Conservation (phyloP, 257 asterid species). For the Solanum medicagineum region DNA sequence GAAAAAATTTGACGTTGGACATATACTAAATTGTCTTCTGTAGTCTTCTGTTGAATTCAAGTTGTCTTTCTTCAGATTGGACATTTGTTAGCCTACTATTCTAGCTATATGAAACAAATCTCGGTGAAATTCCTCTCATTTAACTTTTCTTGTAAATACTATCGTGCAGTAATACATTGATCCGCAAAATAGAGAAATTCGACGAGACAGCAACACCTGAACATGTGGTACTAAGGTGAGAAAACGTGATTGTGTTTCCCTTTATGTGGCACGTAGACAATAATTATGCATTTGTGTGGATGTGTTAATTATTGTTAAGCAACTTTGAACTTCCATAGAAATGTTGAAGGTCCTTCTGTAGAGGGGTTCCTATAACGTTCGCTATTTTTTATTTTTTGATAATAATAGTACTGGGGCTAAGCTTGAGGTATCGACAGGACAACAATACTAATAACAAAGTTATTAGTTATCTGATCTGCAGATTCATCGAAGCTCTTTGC, state of each 20-base stretch:
- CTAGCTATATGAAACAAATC: not conserved
- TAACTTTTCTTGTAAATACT: not conserved
- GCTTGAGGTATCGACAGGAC: not conserved
- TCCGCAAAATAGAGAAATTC: conserved; percentile 49
- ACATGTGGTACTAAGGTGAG: conserved; percentile 47
- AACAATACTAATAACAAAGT: not conserved
- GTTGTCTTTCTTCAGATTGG: not conserved
- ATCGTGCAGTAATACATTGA: conserved; percentile 52
- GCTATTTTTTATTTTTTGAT: not conserved
- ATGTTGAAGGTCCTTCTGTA: not conserved
- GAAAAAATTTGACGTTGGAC: not conserved
- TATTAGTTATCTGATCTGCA: not conserved
- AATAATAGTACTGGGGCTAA: not conserved
- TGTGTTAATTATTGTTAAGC: not conserved
- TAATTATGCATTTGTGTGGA: not conserved
- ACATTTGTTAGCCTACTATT: not conserved
- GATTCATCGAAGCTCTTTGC: not conserved
- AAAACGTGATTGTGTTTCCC: not conserved
- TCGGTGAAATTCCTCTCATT: not conserved
- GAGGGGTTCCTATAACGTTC: not conserved
- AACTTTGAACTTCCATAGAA: not conserved
- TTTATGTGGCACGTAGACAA: not conserved
- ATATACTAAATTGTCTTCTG: not conserved
- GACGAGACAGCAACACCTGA: conserved; percentile 39
- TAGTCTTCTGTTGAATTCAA: not conserved